Conservation (phyloP, 257 asterid species). For the Orobanche coerulescens region DNA sequence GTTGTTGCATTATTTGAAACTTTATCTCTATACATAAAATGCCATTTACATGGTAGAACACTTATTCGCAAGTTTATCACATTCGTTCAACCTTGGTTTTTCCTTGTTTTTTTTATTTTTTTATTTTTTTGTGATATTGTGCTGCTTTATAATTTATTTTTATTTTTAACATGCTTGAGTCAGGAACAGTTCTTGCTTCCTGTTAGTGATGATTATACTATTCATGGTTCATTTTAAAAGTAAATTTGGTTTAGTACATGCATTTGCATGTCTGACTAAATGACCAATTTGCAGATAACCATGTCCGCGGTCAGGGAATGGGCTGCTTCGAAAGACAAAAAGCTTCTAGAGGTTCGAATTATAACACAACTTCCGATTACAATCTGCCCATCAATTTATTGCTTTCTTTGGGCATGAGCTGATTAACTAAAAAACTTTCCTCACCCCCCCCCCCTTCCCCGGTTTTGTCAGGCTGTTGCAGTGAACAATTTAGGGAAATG, state of each 20-base stretch:
- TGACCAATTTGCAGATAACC: slow-evolving; percentile 56
- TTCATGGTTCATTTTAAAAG: not conserved
- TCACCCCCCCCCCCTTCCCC: slow-evolving; percentile 15
- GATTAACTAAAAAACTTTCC: not conserved
- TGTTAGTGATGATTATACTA: not conserved
- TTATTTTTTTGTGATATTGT: not conserved
- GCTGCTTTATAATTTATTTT: slow-evolving; percentile 5
- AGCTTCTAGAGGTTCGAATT: slow-evolving; percentile 67
- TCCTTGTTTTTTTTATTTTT: no score
- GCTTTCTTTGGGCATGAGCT: slow-evolving; percentile 7
- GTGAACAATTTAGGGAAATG: slow-evolving; percentile 91
- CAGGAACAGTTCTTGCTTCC: slow-evolving; percentile 7
- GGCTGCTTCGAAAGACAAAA: slow-evolving; percentile 93
- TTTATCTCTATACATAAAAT: not conserved
- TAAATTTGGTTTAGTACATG: not conserved
- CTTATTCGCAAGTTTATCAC: slow-evolving; percentile 1
- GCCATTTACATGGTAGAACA: not conserved
- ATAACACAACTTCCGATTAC: slow-evolving; percentile 7
- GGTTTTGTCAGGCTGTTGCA: slow-evolving; percentile 90
- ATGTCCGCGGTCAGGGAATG: slow-evolving; percentile 99
- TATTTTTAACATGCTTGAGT: not conserved
- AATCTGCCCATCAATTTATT: not conserved
- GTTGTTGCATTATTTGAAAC: not conserved
- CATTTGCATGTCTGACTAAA: slow-evolving; percentile 10
- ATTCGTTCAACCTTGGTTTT: not conserved